Conservation (phyloP, 768 basidiomycete genomes). For the Suillus brevipes region DNA sequence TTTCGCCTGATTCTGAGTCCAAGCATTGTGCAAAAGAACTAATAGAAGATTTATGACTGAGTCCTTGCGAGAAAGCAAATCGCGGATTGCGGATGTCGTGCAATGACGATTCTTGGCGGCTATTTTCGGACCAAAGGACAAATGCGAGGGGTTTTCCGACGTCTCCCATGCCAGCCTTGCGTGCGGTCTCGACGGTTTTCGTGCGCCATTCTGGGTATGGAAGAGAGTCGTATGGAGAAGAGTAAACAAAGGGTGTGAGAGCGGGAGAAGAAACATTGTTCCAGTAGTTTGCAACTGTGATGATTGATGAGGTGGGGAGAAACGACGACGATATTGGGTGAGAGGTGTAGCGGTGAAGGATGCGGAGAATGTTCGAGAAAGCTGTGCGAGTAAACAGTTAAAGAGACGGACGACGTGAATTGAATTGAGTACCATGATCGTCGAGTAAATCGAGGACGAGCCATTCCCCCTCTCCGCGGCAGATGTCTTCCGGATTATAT, state of each 20-base stretch:
- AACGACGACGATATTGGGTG: conserved; percentile 43
- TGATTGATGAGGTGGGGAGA: conserved; percentile 43
- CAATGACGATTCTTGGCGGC: conserved; percentile 17
- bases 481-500: conserved; percentile 13
- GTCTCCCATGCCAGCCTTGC: conserved; percentile 59
- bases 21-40: conserved; percentile 9
- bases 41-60: conserved; percentile 19
- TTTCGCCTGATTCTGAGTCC: conserved; percentile 39
- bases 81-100: conserved; percentile 26
- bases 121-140: conserved; percentile 37
- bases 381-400: conserved; percentile 31
- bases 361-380: conserved; percentile 49
- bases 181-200: conserved; percentile 49
- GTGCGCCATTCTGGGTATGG: conserved; percentile 71
- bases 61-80: conserved; percentile 23
- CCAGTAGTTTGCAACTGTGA: conserved; percentile 53
- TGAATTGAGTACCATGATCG: conserved; percentile 38
- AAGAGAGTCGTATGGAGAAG: conserved; percentile 37
- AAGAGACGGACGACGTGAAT: background rate
- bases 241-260: conserved; percentile 28
- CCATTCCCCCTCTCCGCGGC: conserved; percentile 42
- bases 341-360: conserved; percentile 48
- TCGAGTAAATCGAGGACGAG: conserved; percentile 53
- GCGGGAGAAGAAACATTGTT: conserved; percentile 11
- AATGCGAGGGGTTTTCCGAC: conserved; percentile 54